Base-by-base conservation (phyloP, 345 rosid genomes). In the Dipteronia dyeriana region DNA sequence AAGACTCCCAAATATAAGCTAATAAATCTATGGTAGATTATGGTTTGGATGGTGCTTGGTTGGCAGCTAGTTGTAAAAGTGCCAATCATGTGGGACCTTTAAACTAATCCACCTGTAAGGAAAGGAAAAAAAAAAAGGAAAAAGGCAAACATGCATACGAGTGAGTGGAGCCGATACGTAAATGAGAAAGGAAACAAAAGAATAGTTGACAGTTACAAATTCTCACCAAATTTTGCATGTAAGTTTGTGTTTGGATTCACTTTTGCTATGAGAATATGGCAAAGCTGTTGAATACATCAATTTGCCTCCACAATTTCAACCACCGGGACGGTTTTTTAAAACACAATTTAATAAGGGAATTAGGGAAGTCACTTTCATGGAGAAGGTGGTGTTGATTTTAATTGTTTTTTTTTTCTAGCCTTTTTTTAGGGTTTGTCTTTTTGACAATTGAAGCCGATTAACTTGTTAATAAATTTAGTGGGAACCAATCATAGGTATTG, bases 201-300 rank as follows among this genome's bases (percentile, higher is more conserved):
- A 63, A 51, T 22, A 34, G 66, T 71, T 71, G 53, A 83, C 69
- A 66, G 41, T 56, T 51, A 61, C 83, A 49, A 69, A 54, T 68
- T 69, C 80, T 80, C 72, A n/a, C 73, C 84, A 71, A 41, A 4
- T 45, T 43, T 20, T 69, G 73, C 73, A 63, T 82, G 85, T 69
- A 72, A 68, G 41, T 41, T 82, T 77, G 75, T 65, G 75, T 68
- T 72, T 75, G 83, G 87, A 75, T 70, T 67, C 22, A 39, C 81
- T 56, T 68, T 75, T 71, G 45, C 45, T 16, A 2, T 22, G 56
- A 43, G 85, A 73, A 84, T 76, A 47, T 47, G 62, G 14, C 31
- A 79, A 69, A 25, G 54, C n/a, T 31, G 49, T 59, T 65, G 25
- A 76, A 60, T 31, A 5, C 45, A 8, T 10, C 43, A 16, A 53